phyloP scores from a whole-genome alignment of 257 asterid genomes.

The Scutellaria galericulata region DNA sequence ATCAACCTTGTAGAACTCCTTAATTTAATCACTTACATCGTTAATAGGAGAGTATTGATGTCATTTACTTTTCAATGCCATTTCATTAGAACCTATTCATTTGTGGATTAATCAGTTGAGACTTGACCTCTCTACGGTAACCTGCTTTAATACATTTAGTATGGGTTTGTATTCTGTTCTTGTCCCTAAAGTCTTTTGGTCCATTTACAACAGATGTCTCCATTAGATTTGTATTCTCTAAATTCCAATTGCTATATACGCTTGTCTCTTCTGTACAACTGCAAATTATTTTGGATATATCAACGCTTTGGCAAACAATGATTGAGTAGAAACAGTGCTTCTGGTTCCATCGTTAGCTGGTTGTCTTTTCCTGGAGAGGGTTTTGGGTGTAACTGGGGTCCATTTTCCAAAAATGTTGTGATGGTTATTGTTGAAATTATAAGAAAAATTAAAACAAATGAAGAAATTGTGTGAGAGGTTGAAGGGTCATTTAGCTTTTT shows the following conservation, averaged over 20 bases:
- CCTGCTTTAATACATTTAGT: slow-evolving; percentile 20
- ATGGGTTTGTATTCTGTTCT: slow-evolving; percentile 21
- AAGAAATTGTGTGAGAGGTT: slow-evolving; percentile 10
- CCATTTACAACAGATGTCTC: slow-evolving; percentile 24
- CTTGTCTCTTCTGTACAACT: background rate
- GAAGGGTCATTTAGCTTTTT: background rate
- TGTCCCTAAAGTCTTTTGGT: slow-evolving; percentile 11
- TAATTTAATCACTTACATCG: background rate
- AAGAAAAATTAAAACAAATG: background rate
- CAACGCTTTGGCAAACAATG: background rate
- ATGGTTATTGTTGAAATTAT: slow-evolving; percentile 3
- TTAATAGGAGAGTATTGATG: background rate
- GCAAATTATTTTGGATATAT: background rate
- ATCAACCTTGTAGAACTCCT: background rate
- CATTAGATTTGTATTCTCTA: background rate
- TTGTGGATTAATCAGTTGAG: slow-evolving; percentile 1
- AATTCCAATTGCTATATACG: slow-evolving; percentile 1
- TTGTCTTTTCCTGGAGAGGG: background rate
- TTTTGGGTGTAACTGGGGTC: slow-evolving; percentile 8
- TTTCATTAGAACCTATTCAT: background rate
- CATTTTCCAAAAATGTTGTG: background rate
- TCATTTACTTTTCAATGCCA: background rate
- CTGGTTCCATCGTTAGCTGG: background rate
- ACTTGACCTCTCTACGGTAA: slow-evolving; percentile 18
- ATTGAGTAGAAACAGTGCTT: background rate